Conservation (phyloP, 1,139 yeast genomes). For the Meyerozyma sp. region DNA sequence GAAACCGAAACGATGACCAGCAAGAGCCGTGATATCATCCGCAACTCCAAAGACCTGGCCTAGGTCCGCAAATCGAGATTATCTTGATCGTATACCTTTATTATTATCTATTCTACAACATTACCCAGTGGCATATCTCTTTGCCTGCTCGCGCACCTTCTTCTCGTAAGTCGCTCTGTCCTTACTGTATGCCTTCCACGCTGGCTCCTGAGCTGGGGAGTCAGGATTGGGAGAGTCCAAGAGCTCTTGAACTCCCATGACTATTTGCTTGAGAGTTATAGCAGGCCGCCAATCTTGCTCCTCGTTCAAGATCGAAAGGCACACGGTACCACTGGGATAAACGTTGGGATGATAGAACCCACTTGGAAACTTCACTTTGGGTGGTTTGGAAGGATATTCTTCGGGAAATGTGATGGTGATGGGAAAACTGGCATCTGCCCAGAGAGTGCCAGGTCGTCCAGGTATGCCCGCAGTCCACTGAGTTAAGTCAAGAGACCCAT, state of each 20-base stretch:
- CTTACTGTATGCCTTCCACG: slow-evolving; percentile 79
- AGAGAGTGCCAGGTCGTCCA: slow-evolving; percentile 78
- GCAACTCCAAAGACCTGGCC: slow-evolving; percentile 4
- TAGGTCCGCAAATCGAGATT: not conserved
- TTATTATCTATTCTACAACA: not conserved
- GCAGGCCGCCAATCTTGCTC: slow-evolving; percentile 99
- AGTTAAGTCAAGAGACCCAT: slow-evolving; percentile 81
- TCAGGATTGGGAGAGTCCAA: slow-evolving; percentile 87
- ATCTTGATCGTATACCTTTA: not conserved
- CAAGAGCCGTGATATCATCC: slow-evolving; percentile 39
- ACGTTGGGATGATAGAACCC: slow-evolving; percentile 95
- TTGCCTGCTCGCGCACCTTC: slow-evolving; percentile 79
- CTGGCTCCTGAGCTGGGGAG: slow-evolving; percentile 97
- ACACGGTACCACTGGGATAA: slow-evolving; percentile 94
- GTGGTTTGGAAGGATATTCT: slow-evolving; percentile 96
- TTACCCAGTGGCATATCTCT: slow-evolving; percentile 47
- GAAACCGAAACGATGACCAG: slow-evolving; percentile 33
- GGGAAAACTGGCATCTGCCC: slow-evolving; percentile 92
- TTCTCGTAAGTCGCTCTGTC: slow-evolving; percentile 66
- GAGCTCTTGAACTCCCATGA: slow-evolving; percentile 88
- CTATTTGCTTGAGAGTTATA: slow-evolving; percentile 83
- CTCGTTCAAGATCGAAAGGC: slow-evolving; percentile 88
- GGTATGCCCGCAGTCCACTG: slow-evolving; percentile 96
- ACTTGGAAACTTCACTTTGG: slow-evolving; percentile 82
- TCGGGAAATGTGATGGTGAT: slow-evolving; percentile 76